Evolutionary conservation across 192 early-diverging fungal species (phyloP).

Genomic region (Pilobolus umbonatus): DNA sequence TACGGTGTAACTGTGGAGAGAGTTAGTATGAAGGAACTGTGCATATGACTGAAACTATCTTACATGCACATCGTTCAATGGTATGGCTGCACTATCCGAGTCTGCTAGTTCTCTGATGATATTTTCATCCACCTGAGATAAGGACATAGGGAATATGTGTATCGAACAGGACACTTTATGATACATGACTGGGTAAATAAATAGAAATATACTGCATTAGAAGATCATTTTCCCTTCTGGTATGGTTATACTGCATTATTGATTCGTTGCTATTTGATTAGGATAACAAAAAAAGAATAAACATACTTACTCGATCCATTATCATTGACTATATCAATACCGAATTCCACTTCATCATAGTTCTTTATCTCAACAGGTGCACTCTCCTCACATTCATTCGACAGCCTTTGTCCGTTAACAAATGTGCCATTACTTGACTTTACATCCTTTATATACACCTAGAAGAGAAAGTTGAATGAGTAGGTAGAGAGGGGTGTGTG

Average conservation of each 20-base stretch:
- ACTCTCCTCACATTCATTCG: constrained; percentile 59
- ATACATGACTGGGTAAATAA: constrained; percentile 24
- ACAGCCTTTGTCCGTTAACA: constrained; percentile 65
- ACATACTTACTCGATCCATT: constrained; percentile 52
- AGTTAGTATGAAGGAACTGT: not conserved
- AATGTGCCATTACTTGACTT: constrained; percentile 83
- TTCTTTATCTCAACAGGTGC: constrained; percentile 52
- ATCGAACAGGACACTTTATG: constrained; percentile 31
- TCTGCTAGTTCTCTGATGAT: constrained; percentile 15
- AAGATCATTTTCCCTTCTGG: no score
- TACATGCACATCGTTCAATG: constrained; percentile 11
- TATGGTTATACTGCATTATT: no score
- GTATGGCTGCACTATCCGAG: constrained; percentile 14
- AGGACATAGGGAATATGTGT: constrained; percentile 8
- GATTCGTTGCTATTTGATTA: not conserved
- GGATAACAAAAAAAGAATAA: not conserved
- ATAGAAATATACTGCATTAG: not conserved
- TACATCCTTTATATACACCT: constrained; percentile 71
- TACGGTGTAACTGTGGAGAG: constrained; percentile 1
- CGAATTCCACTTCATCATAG: constrained; percentile 69
- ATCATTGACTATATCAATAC: constrained; percentile 75
- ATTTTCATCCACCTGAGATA: constrained; percentile 15
- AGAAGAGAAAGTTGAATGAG: not conserved
- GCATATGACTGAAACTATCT: not conserved
- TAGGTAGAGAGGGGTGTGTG: not conserved